Percentiles rank a stretch among this genome's conserved stretches.
Conservation (phyloP, 306 rosid genomes). For the Sicyos edulis region DNA sequence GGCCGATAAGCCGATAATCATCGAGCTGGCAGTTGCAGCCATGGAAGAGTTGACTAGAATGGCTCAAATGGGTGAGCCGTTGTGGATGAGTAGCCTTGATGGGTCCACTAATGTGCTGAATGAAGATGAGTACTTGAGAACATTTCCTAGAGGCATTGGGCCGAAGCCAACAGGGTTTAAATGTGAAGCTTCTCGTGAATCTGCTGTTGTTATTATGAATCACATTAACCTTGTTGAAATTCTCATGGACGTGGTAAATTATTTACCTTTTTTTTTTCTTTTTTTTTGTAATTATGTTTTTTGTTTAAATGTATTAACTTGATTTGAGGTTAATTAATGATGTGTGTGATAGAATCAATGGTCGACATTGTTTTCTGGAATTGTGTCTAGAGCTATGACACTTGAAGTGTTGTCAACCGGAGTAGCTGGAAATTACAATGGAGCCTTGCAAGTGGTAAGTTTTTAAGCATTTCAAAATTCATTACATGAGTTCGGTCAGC, state of each 20-base stretch:
- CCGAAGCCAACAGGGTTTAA: slow-evolving; percentile 67
- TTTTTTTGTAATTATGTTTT: too few relatives aligned
- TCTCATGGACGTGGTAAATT: slow-evolving; percentile 83
- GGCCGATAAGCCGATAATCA: slow-evolving; percentile 78
- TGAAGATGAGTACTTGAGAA: slow-evolving; percentile 70
- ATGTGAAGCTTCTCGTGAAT: slow-evolving; percentile 79
- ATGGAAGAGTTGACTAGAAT: slow-evolving; percentile 82
- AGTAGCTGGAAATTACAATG: slow-evolving; percentile 93
- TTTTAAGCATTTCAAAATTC: too few relatives aligned
- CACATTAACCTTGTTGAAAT: slow-evolving; percentile 85
- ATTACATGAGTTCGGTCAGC: too few relatives aligned
- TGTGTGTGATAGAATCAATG: slow-evolving; percentile 56
- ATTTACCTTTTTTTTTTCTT: background rate
- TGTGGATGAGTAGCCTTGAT: slow-evolving; percentile 75
- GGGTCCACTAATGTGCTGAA: slow-evolving; percentile 46
- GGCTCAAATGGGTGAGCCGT: slow-evolving; percentile 90
- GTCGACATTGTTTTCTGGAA: slow-evolving; percentile 79
- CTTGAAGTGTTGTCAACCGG: slow-evolving; percentile 87
- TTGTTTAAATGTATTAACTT: background rate
- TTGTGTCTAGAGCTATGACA: slow-evolving; percentile 91
- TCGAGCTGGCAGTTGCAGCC: slow-evolving; percentile 91
- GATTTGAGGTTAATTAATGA: background rate
- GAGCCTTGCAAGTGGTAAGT: slow-evolving; percentile 93
- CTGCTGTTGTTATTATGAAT: slow-evolving; percentile 73
- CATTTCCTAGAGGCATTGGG: slow-evolving; percentile 75